Conservation (phyloP, 768 basidiomycete genomes). For the Russula earlei region DNA sequence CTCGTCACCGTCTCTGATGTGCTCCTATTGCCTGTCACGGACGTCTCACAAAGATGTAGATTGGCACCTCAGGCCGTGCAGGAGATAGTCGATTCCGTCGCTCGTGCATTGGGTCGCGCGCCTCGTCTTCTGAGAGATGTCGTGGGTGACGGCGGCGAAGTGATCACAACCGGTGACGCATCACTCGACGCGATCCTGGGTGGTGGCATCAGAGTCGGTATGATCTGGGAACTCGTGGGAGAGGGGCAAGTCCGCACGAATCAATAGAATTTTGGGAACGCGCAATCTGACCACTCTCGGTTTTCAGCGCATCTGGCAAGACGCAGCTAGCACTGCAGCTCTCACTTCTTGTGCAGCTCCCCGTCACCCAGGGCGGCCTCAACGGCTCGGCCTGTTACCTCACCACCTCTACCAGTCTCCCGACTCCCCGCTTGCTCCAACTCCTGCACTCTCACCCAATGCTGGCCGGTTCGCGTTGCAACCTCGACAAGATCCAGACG, state of each 20-base stretch:
- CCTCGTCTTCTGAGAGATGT: slow-evolving; percentile 36
- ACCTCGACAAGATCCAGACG: slow-evolving; percentile 53
- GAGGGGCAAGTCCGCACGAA: slow-evolving; percentile 75
- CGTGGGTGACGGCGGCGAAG: slow-evolving; percentile 32
- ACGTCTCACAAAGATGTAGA: slow-evolving; percentile 48
- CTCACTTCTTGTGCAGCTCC: slow-evolving; percentile 68
- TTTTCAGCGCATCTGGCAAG: slow-evolving; percentile 81
- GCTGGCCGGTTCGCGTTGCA: slow-evolving; percentile 35
- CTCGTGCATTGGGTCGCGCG: slow-evolving; percentile 32
- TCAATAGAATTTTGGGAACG: no score
- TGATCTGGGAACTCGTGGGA: slow-evolving; percentile 82
- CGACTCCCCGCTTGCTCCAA: slow-evolving; percentile 58
- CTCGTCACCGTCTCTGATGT: slow-evolving; percentile 41
- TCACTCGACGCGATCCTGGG: slow-evolving; percentile 60
- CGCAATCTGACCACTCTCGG: no score
- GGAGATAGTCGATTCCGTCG: slow-evolving; percentile 41
- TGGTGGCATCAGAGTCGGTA: slow-evolving; percentile 70
- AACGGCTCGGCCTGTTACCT: slow-evolving; percentile 68
- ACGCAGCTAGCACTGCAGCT: slow-evolving; percentile 86
- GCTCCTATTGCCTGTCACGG: slow-evolving; percentile 38
- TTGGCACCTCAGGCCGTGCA: slow-evolving; percentile 41
- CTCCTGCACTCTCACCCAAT: slow-evolving; percentile 45
- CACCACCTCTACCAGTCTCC: slow-evolving; percentile 60
- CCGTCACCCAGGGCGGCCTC: slow-evolving; percentile 45
- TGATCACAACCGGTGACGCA: slow-evolving; percentile 66